Conservation (phyloP, 2,329 filamentous ascomycete genomes). For the Alternaria sp. region DNA sequence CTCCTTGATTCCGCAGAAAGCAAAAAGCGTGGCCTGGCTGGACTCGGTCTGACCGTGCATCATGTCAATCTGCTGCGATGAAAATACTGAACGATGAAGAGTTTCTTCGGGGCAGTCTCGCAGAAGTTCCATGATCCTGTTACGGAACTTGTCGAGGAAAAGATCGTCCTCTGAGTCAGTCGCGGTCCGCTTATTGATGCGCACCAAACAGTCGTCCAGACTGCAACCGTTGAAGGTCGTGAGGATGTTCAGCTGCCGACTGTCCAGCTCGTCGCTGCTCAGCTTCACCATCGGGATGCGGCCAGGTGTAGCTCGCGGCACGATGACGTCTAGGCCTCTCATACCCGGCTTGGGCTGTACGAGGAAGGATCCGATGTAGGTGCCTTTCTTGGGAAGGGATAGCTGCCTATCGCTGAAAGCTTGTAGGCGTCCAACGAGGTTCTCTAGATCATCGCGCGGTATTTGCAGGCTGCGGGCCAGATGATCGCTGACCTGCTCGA, state of each 20-base stretch:
- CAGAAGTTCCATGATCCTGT: slow-evolving; percentile 46
- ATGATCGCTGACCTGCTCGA: slow-evolving; percentile 66
- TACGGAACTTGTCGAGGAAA: slow-evolving; percentile 38
- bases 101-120: slow-evolving; percentile 49
- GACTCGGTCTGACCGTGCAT: slow-evolving; percentile 36
- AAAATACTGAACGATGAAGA: slow-evolving; percentile 52
- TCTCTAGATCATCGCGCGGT: slow-evolving; percentile 64
- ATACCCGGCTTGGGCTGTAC: slow-evolving; percentile 48
- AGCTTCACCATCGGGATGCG: slow-evolving; percentile 55
- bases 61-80: slow-evolving; percentile 48
- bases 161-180: slow-evolving; percentile 24
- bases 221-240: slow-evolving; percentile 34
- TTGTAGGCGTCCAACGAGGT: slow-evolving; percentile 69
- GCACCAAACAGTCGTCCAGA: slow-evolving; percentile 38
- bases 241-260: slow-evolving; percentile 28
- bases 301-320: slow-evolving; percentile 49
- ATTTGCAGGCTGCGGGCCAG: slow-evolving; percentile 79
- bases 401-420: slow-evolving; percentile 52
- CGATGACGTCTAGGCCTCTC: slow-evolving; percentile 53
- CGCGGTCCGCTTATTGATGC: slow-evolving; percentile 37
- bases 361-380: slow-evolving; percentile 49
- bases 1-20: slow-evolving; percentile 54
- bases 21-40: slow-evolving; percentile 48
- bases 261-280: slow-evolving; percentile 34
- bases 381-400: slow-evolving; percentile 58